phyloP scores from a whole-genome alignment of 129 eudicot genomes.

The Artemisia argyi region DNA sequence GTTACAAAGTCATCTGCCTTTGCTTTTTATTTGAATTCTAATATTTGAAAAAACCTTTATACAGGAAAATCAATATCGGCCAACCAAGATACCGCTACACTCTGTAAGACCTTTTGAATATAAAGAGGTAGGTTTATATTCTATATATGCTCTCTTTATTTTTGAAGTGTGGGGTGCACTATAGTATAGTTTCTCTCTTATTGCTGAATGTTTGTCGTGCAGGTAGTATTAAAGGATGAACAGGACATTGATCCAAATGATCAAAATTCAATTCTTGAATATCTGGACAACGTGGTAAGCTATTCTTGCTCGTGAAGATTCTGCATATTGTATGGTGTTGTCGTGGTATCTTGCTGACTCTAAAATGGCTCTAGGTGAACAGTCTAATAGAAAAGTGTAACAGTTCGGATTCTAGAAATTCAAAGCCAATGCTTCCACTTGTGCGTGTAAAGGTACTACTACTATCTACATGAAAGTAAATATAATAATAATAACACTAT shows the following conservation, averaged over 20 bases:
- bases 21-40: conserved; percentile 5
- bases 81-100: conserved; percentile 85
- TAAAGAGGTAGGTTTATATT: conserved; percentile 63
- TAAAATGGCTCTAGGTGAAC: conserved; percentile 52
- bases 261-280: conserved; percentile 91
- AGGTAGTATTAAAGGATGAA: conserved; percentile 87
- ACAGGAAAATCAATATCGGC: conserved; percentile 97
- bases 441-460: conserved; percentile 82
- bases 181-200: not conserved
- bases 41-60: conserved; percentile 9
- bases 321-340: conserved; percentile 19
- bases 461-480: not conserved
- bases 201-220: conserved; percentile 28
- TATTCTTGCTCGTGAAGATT: not conserved
- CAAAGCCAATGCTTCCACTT: conserved; percentile 82
- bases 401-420: conserved; percentile 42
- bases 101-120: conserved; percentile 94
- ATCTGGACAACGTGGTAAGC: conserved; percentile 80
- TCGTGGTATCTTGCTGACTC: conserved; percentile 14
- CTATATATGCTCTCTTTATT: not conserved
- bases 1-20: not conserved
- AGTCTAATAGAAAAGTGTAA: conserved; percentile 68
- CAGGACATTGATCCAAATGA: conserved; percentile 87
- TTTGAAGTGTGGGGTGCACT: not conserved
- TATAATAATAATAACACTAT: conserved; percentile 4